Percentiles rank a stretch among this genome's conserved stretches.
phyloP scores from a whole-genome alignment of 2,329 filamentous ascomycete genomes.

The Diaporthe vexans region DNA sequence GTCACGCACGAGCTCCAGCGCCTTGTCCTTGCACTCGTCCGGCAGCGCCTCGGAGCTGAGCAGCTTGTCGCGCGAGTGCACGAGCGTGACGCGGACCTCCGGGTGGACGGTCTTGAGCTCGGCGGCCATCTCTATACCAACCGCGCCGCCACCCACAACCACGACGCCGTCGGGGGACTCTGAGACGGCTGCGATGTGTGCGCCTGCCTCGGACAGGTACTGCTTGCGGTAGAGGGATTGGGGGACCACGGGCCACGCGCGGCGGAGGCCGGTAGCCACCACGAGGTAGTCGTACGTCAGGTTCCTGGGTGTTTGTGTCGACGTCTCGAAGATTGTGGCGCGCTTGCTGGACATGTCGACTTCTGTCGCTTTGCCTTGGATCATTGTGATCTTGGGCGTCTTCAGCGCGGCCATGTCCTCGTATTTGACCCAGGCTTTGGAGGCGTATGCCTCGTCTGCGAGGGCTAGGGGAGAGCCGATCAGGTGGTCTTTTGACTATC shows the following conservation, averaged over 20 bases:
- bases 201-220: constrained; percentile 73
- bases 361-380: constrained; percentile 74
- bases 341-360: constrained; percentile 73
- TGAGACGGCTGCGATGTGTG: constrained; percentile 69
- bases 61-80: constrained; percentile 79
- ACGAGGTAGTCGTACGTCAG: constrained; percentile 82
- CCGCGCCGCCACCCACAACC: constrained; percentile 81
- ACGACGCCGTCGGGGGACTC: constrained; percentile 73
- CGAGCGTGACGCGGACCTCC: constrained; percentile 75
- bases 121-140: constrained; percentile 86
- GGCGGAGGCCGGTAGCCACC: constrained; percentile 76
- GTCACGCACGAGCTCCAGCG: constrained; percentile 70
- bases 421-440: constrained; percentile 79
- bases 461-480: constrained; percentile 83
- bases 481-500: constrained; percentile 70
- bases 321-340: constrained; percentile 67
- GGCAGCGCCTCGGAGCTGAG: constrained; percentile 81
- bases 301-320: constrained; percentile 57
- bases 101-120: constrained; percentile 81
- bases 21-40: constrained; percentile 75
- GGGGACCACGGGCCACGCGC: constrained; percentile 81
- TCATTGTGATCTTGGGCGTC: constrained; percentile 70
- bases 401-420: constrained; percentile 76
- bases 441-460: constrained; percentile 72
- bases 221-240: constrained; percentile 72